phyloP scores from a whole-genome alignment of 1,284 basidiomycete genomes.

The Microbotryum saponariae region DNA sequence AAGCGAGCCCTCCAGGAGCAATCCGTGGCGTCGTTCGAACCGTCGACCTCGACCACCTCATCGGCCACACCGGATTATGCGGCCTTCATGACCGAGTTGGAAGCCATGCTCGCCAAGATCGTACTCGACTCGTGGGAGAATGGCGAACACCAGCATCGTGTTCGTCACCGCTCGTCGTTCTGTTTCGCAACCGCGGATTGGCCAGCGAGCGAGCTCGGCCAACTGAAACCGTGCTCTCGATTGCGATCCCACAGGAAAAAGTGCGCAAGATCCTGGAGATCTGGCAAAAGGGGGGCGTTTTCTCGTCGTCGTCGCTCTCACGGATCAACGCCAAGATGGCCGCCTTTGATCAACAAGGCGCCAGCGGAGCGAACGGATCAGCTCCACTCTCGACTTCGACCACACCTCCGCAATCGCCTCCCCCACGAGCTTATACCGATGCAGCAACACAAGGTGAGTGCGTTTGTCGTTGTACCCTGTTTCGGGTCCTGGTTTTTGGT shows the following conservation, averaged over 20 bases:
- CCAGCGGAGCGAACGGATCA: no score
- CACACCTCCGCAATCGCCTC: no score
- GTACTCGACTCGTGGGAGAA: conserved; percentile 67
- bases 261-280: conserved; percentile 89
- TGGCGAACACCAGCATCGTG: conserved; percentile 64
- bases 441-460: no score
- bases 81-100: conserved; percentile 74
- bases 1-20: conserved; percentile 49
- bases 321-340: conserved; percentile 14
- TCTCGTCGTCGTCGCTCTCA: conserved; percentile 58
- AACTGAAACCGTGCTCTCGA: background rate
- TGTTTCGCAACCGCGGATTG: background rate
- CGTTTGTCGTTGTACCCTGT: no score
- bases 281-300: conserved; percentile 80
- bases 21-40: conserved; percentile 3
- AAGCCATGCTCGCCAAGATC: conserved; percentile 72
- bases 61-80: conserved; percentile 55
- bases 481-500: no score
- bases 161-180: conserved; percentile 48
- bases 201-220: background rate
- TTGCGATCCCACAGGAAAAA: conserved; percentile 63
- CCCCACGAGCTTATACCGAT: no score
- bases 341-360: no score
- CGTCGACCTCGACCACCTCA: background rate
- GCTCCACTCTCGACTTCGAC: no score